Evolutionary conservation across 257 asterid genomes (phyloP).

Genomic region (Echium plantagineum): DNA sequence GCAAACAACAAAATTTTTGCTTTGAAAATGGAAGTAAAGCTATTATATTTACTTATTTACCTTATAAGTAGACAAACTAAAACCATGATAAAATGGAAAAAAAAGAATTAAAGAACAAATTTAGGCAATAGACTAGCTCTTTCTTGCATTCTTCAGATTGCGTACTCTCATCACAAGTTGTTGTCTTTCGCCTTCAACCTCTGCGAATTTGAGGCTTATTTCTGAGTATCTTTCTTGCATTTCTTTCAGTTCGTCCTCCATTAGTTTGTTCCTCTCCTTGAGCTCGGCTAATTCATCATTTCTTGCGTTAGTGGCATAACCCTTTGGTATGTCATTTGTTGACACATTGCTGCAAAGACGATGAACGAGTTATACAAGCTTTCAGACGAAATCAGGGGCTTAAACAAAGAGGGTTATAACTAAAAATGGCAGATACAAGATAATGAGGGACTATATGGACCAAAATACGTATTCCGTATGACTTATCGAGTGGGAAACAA

Average conservation of each 20-base stretch:
- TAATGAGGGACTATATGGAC: background rate
- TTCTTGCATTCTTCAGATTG: conserved; percentile 2
- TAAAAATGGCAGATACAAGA: background rate
- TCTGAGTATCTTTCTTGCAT: conserved; percentile 4
- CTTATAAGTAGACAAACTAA: background rate
- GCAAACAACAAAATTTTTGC: background rate
- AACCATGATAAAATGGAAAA: background rate
- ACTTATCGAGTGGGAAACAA: too few species aligned
- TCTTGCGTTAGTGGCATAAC: background rate
- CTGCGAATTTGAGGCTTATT: conserved; percentile 2
- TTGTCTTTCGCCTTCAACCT: conserved; percentile 5
- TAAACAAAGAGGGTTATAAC: background rate
- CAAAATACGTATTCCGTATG: too few species aligned
- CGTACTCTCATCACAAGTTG: conserved; percentile 6
- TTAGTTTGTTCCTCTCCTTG: background rate
- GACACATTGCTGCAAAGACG: conserved; percentile 18
- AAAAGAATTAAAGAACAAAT: conserved; percentile 1
- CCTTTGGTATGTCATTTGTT: background rate
- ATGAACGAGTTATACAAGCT: background rate
- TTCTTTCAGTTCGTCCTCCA: conserved; percentile 1
- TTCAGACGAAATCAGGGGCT: background rate
- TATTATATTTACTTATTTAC: background rate
- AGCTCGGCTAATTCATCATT: background rate
- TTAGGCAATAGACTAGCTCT: background rate
- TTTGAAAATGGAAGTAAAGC: background rate